Percentiles rank a stretch among this genome's conserved stretches.
Conservation (phyloP, 352 stramenopile genomes). For the Halophytophthora batemanensis region DNA sequence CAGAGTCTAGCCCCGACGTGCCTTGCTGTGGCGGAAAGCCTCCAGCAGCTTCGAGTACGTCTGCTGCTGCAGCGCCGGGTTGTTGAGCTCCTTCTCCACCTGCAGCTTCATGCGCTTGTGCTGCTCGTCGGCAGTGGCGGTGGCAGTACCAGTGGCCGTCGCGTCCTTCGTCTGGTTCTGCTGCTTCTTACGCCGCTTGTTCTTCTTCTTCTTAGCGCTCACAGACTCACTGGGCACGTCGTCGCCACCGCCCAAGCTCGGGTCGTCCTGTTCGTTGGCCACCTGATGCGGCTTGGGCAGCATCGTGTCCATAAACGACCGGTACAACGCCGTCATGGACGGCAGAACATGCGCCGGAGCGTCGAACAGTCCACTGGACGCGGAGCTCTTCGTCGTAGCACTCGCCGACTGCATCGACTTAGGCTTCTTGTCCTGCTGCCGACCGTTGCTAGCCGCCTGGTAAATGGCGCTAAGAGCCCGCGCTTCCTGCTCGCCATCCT, state of each 20-base stretch:
- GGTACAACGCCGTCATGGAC: constrained; percentile 80
- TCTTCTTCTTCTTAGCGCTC: constrained; percentile 43
- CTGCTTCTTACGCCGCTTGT: constrained; percentile 67
- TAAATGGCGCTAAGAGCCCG: constrained; percentile 50
- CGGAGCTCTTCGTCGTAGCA: constrained; percentile 13
- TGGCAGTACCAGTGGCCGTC: constrained; percentile 9
- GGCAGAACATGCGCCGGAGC: constrained; percentile 78
- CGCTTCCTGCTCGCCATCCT: constrained; percentile 26
- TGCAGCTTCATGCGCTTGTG: constrained; percentile 64
- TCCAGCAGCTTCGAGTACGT: constrained; percentile 73
- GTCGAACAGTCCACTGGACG: constrained; percentile 58
- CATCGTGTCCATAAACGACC: constrained; percentile 88
- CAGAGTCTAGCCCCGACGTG: constrained; percentile 16
- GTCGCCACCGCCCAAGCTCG: constrained; percentile 6
- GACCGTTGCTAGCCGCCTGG: constrained; percentile 24
- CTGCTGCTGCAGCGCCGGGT: constrained; percentile 49
- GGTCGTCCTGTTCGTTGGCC: constrained; percentile 1
- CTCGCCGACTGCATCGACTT: constrained; percentile 19
- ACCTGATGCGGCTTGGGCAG: constrained; percentile 55
- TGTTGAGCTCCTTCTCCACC: constrained; percentile 65
- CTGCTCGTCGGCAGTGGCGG: constrained; percentile 24
- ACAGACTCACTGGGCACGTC: constrained; percentile 10
- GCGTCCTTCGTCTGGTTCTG: constrained; percentile 23
- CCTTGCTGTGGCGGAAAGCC: constrained; percentile 51
- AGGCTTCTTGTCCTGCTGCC: constrained; percentile 19